These are phyloP conservation scores for Atkinsonella hypoxylon DNA, from an alignment of 2,329 filamentous ascomycete genomes.

Conservation along the genomic window DNA sequence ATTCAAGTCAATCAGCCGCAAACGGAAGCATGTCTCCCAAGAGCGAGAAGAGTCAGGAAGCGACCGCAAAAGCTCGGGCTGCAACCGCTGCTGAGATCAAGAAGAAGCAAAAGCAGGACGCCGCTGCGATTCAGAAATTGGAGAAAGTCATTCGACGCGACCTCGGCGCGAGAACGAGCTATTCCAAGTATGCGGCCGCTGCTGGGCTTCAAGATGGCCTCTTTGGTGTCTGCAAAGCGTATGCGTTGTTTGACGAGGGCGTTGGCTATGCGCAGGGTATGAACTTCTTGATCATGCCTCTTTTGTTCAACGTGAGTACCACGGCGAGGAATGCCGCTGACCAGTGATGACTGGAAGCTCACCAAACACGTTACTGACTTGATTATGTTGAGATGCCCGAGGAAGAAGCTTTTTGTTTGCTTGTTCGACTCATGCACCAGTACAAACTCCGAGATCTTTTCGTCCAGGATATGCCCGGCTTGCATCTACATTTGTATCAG, in stretches of 20 bases:
- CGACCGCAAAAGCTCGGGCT: constrained; percentile 52
- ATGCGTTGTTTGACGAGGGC: constrained; percentile 85
- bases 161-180: constrained; percentile 84
- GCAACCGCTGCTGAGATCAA: constrained; percentile 55
- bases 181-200: constrained; percentile 87
- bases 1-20: constrained; percentile 60
- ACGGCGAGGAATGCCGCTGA: not conserved
- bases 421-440: constrained; percentile 92
- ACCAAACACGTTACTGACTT: not conserved
- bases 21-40: constrained; percentile 46
- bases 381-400: constrained; percentile 66
- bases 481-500: constrained; percentile 87
- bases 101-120: constrained; percentile 69
- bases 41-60: constrained; percentile 50
- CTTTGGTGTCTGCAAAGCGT: constrained; percentile 94
- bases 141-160: constrained; percentile 90
- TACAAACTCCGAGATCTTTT: constrained; percentile 90
- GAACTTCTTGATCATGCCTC: constrained; percentile 95
- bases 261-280: constrained; percentile 98
- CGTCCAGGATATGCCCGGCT: constrained; percentile 87
- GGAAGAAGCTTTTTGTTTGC: constrained; percentile 87
- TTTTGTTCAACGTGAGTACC: constrained; percentile 73
- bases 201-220: constrained; percentile 86
- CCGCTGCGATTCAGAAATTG: constrained; percentile 60
- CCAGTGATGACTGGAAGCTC: not conserved